phyloP scores from a whole-genome alignment of 2,329 filamentous ascomycete genomes.

The Stachybotrys chartarum region DNA sequence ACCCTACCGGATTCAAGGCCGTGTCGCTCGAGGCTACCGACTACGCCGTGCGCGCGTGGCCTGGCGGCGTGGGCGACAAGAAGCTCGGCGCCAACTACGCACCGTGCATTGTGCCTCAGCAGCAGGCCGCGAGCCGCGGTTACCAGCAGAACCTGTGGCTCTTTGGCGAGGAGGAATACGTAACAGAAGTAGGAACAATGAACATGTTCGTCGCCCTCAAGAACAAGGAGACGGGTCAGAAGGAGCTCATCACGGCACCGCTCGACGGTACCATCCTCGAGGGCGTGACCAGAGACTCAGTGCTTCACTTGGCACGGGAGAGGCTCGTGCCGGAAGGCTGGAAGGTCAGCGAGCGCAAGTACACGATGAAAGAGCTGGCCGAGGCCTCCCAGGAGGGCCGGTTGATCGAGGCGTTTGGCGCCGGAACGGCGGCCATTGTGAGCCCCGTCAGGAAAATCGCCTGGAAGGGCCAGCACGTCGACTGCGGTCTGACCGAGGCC shows the following conservation, averaged over 20 bases:
- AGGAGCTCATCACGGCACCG: slow-evolving; percentile 90
- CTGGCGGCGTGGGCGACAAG: slow-evolving; percentile 94
- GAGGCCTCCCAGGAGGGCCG: slow-evolving; percentile 79
- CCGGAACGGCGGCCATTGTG: slow-evolving; percentile 91
- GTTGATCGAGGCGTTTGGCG: slow-evolving; percentile 86
- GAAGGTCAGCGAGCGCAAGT: slow-evolving; percentile 82
- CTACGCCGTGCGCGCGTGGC: slow-evolving; percentile 96
- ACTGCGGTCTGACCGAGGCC: slow-evolving; percentile 72
- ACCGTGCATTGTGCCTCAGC: slow-evolving; percentile 95
- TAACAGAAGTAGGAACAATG: slow-evolving; percentile 98
- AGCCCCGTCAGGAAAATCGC: slow-evolving; percentile 83
- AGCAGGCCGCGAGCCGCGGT: slow-evolving; percentile 81
- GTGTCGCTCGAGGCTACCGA: slow-evolving; percentile 92
- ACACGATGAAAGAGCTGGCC: slow-evolving; percentile 79
- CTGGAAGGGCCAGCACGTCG: slow-evolving; percentile 75
- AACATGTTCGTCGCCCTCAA: slow-evolving; percentile 88
- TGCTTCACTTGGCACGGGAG: slow-evolving; percentile 80
- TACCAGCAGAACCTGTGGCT: slow-evolving; percentile 99
- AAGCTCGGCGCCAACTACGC: slow-evolving; percentile 99
- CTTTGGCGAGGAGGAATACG: slow-evolving; percentile 89
- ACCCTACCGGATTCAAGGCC: slow-evolving; percentile 97
- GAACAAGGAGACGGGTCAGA: slow-evolving; percentile 81
- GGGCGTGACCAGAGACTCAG: slow-evolving; percentile 87
- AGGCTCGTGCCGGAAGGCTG: slow-evolving; percentile 78
- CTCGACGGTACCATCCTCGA: slow-evolving; percentile 95